Conservation (phyloP, 2,329 filamentous ascomycete species). For the Aureobasidium sp. region DNA sequence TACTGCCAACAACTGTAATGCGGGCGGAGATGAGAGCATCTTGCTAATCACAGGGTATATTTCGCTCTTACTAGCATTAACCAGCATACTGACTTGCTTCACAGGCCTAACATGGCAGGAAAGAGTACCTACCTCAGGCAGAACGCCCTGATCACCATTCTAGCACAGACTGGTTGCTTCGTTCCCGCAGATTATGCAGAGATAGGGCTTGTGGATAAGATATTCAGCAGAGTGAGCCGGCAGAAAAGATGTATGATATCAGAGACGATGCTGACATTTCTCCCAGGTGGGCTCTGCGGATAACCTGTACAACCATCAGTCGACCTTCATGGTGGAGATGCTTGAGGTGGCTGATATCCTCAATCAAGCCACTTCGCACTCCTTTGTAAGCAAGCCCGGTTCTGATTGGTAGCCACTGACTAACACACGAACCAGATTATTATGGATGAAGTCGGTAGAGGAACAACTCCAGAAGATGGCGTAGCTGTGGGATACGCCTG, state of each 20-base stretch:
- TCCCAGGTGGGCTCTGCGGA: slow-evolving; percentile 65
- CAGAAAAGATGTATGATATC: background rate
- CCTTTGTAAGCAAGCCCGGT: no score
- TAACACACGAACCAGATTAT: slow-evolving; percentile 39
- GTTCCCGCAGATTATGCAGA: slow-evolving; percentile 82
- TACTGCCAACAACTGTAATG: slow-evolving; percentile 74
- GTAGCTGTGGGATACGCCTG: slow-evolving; percentile 83
- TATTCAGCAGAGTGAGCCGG: slow-evolving; percentile 66
- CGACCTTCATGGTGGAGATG: slow-evolving; percentile 99
- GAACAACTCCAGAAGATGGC: slow-evolving; percentile 89
- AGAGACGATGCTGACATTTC: background rate
- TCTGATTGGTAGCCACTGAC: no score
- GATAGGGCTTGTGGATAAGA: slow-evolving; percentile 86
- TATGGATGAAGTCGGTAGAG: slow-evolving; percentile 96
- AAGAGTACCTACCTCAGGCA: slow-evolving; percentile 95
- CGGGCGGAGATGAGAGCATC: slow-evolving; percentile 69
- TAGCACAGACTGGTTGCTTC: slow-evolving; percentile 87
- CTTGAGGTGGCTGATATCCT: slow-evolving; percentile 89
- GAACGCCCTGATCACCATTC: slow-evolving; percentile 86
- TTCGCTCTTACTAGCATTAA: background rate
- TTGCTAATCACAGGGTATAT: slow-evolving; percentile 54
- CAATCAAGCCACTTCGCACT: slow-evolving; percentile 70
- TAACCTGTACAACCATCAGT: slow-evolving; percentile 88
- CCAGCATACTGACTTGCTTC: background rate
- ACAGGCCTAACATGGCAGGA: slow-evolving; percentile 85